These are phyloP conservation scores for Cymbopogon citratus DNA, from an alignment of 176 grass and related monocot genomes.

Conservation along the genomic window DNA sequence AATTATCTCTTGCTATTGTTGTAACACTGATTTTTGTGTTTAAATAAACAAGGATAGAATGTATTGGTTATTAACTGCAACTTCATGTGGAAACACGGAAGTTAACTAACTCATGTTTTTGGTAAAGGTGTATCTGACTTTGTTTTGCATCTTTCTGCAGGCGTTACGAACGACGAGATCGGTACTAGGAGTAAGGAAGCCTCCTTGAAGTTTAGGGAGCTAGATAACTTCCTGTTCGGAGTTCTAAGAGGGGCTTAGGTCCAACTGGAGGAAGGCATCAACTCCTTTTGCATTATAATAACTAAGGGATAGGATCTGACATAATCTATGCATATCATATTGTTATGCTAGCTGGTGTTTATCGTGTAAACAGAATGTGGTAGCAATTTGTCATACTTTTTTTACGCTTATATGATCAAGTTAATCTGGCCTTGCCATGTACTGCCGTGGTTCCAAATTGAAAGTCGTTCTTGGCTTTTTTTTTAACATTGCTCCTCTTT, in stretches of 20 bases:
- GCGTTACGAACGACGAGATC: slow-evolving; percentile 16
- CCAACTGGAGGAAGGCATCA: not conserved
- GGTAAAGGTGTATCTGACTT: slow-evolving; percentile 1
- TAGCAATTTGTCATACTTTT: not conserved
- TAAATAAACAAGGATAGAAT: not conserved
- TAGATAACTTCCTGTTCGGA: not conserved
- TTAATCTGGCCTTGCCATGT: not conserved
- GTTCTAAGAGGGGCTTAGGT: not conserved
- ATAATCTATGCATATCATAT: not conserved
- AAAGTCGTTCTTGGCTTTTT: no score
- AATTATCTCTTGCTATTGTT: not conserved
- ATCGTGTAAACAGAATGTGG: not conserved
- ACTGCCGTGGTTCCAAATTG: no score
- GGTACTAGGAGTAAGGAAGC: slow-evolving; percentile 16
- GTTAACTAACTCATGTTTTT: not conserved
- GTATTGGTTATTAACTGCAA: not conserved
- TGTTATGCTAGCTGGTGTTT: not conserved
- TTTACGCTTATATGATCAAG: not conserved
- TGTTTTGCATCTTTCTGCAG: slow-evolving; percentile 24
- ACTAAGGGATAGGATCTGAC: slow-evolving; percentile 2
- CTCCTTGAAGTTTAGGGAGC: not conserved
- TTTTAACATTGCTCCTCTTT: no score
- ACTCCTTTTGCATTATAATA: not conserved
- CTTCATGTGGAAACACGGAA: not conserved
- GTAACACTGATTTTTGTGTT: not conserved